Percentiles rank a stretch among this genome's conserved stretches.
Evolutionary conservation across 768 basidiomycete genomes (phyloP).

Genomic region (Mycena pura): DNA sequence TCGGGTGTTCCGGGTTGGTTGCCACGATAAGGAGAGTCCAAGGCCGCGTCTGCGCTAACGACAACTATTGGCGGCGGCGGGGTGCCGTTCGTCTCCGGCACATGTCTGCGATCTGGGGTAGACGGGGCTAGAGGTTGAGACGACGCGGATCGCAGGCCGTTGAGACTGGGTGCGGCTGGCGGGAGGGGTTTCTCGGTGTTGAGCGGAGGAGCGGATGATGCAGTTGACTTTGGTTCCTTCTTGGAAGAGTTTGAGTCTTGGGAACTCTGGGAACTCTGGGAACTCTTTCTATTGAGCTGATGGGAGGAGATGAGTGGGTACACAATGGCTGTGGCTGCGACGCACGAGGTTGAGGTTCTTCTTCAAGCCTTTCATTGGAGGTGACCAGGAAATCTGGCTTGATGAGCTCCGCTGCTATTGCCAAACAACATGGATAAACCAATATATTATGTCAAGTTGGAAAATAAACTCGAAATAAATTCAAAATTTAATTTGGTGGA

Average conservation of each 20-base stretch:
- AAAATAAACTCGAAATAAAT: too few species aligned
- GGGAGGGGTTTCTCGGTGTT: constrained; percentile 73
- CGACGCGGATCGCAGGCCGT: constrained; percentile 50
- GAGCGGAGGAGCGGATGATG: constrained; percentile 54
- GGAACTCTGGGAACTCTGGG: too few species aligned
- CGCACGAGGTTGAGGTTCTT: constrained; percentile 71
- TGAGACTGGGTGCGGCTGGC: constrained; percentile 50
- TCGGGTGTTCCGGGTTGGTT: constrained; percentile 53
- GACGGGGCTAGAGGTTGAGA: constrained; percentile 36
- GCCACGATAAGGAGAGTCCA: constrained; percentile 53
- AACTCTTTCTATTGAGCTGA: constrained; percentile 74
- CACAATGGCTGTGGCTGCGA: constrained; percentile 29
- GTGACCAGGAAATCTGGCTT: constrained; percentile 17
- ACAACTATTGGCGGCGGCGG: constrained; percentile 86
- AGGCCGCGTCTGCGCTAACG: constrained; percentile 73
- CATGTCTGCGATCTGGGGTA: constrained; percentile 67
- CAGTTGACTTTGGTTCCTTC: constrained; percentile 65
- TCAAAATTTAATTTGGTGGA: too few species aligned
- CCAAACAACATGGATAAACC: too few species aligned
- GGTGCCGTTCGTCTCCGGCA: constrained; percentile 46
- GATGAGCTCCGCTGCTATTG: too few species aligned
- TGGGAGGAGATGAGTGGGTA: constrained; percentile 27
- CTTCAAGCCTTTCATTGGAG: constrained; percentile 82
- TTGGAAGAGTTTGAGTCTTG: constrained; percentile 72
- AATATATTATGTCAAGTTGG: not conserved